Base-by-base conservation (phyloP, 75 land plant genomes). In the Isoetes taiwanensis region DNA sequence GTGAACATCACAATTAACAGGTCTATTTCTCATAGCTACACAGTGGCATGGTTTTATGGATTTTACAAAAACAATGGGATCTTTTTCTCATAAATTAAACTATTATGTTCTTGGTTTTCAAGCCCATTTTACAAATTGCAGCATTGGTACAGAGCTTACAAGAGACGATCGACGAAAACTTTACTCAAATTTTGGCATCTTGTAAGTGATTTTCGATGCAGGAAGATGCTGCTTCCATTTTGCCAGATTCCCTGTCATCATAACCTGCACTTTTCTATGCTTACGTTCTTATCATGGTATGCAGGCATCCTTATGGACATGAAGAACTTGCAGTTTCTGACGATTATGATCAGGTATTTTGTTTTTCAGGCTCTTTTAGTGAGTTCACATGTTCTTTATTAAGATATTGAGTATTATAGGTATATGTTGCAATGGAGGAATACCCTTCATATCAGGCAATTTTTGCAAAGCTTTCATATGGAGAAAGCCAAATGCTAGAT, bases 401-500 rank as follows among this genome's bases (percentile, higher is more conserved):
- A 1, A n/a, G 39, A 8, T 16, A 4, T 37, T 50, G 16, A 2
- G 23, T 58, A 11, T 41, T 17, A 48, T 59, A 93, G 98, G 98
- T 93, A 34, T 88, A 95, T 58, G 83, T 64, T 69, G 89, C 59
- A 4, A 79, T 93, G 85, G 98, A 93, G 53, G 87, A 93, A 59
- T 93, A 93, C 57, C 98, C 98, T 48, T 83, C 98, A 28, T 93
- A 93, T 56, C 88, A 93, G 56, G 68, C 89, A 33, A 93, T 93
- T 26, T 93, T 93, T 69, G 59, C 98, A 6, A 93, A 81, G 70
- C 42, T 93, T 21, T 76, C 94, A 4, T 93, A 84, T 79, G 98
- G 95, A 27, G 98, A 93, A 66, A 86, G 81, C 54, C 98, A 93
- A 62, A 77, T 93, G 89, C 83, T 93, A 56, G 98, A 93, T 71